Conservation (phyloP, 768 basidiomycete genomes). For the Naganishia vaughanmartiniae region DNA sequence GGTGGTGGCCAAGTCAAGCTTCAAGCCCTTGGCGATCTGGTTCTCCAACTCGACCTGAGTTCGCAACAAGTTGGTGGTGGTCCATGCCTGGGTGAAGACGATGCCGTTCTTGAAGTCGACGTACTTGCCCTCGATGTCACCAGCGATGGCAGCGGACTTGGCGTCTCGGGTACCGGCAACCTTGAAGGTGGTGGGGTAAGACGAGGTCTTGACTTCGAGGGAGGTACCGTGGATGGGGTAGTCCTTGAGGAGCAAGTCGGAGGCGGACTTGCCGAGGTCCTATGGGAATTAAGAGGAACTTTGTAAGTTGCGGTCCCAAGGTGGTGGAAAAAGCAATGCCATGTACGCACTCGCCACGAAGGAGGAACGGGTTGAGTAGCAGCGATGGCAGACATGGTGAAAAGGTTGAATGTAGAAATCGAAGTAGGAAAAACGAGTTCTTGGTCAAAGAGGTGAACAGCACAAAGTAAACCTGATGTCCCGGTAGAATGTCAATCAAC, state of each 20-base stretch:
- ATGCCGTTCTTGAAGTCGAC: constrained; percentile 86
- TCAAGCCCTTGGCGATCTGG: constrained; percentile 90
- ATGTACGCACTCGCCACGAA: constrained; percentile 12
- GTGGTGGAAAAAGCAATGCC: neutral
- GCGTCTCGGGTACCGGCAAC: constrained; percentile 78
- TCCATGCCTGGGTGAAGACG: constrained; percentile 87
- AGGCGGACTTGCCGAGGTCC: constrained; percentile 82
- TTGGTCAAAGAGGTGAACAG: neutral
- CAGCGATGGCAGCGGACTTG: constrained; percentile 69
- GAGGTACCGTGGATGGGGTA: constrained; percentile 67
- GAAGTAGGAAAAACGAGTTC: neutral
- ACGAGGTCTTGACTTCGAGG: constrained; percentile 56
- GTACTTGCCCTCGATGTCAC: constrained; percentile 96
- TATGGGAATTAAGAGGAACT: constrained; percentile 17
- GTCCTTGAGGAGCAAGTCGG: constrained; percentile 89
- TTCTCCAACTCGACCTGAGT: constrained; percentile 92
- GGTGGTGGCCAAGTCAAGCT: constrained; percentile 80
- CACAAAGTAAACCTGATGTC: neutral
- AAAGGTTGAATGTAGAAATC: constrained; percentile 2
- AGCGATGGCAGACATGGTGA: constrained; percentile 17
- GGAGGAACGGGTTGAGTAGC: constrained; percentile 25
- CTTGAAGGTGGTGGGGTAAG: constrained; percentile 73
- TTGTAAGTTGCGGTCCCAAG: neutral
- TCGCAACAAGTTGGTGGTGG: constrained; percentile 86
- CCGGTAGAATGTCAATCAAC: constrained; percentile 4